Conservation (phyloP, 352 stramenopile species). For the Phytophthora colocasiae region DNA sequence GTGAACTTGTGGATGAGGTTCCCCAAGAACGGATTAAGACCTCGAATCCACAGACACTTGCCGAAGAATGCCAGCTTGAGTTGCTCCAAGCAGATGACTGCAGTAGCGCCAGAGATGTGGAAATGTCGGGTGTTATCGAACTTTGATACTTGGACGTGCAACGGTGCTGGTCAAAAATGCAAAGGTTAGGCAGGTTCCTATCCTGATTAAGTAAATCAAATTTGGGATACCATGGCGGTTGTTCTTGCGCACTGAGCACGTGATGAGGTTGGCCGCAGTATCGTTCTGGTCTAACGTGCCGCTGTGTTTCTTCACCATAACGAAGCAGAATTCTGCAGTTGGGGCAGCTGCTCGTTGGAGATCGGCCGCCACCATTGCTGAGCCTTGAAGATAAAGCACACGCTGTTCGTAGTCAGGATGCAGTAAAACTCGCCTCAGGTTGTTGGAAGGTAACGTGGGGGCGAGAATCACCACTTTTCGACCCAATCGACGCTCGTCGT, state of each 20-base stretch:
- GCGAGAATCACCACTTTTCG: slow-evolving; percentile 80
- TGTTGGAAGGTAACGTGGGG: slow-evolving; percentile 59
- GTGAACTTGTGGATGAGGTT: slow-evolving; percentile 76
- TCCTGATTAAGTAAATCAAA: slow-evolving; percentile 1
- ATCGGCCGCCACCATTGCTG: slow-evolving; percentile 75
- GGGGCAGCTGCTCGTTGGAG: slow-evolving; percentile 62
- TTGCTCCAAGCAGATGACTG: slow-evolving; percentile 81
- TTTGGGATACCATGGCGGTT: slow-evolving; percentile 59
- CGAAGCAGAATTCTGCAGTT: slow-evolving; percentile 69
- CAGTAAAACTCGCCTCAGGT: slow-evolving; percentile 69
- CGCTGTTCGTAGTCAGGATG: slow-evolving; percentile 79
- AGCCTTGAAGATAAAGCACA: slow-evolving; percentile 81
- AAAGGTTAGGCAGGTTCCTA: slow-evolving; percentile 3
- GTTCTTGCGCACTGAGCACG: slow-evolving; percentile 79
- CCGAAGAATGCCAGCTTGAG: slow-evolving; percentile 76
- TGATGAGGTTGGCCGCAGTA: slow-evolving; percentile 75
- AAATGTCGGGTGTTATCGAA: slow-evolving; percentile 77
- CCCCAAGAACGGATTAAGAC: slow-evolving; percentile 75
- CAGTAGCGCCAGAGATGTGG: slow-evolving; percentile 71
- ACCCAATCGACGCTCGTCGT: slow-evolving; percentile 61
- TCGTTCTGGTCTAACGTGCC: slow-evolving; percentile 65
- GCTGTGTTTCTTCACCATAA: slow-evolving; percentile 81
- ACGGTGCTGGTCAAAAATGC: slow-evolving; percentile 38
- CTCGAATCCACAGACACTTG: slow-evolving; percentile 77
- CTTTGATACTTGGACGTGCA: slow-evolving; percentile 85